Evolutionary conservation across 2,329 filamentous ascomycete genomes (phyloP).

Genomic region (Elsinoe perseae): DNA sequence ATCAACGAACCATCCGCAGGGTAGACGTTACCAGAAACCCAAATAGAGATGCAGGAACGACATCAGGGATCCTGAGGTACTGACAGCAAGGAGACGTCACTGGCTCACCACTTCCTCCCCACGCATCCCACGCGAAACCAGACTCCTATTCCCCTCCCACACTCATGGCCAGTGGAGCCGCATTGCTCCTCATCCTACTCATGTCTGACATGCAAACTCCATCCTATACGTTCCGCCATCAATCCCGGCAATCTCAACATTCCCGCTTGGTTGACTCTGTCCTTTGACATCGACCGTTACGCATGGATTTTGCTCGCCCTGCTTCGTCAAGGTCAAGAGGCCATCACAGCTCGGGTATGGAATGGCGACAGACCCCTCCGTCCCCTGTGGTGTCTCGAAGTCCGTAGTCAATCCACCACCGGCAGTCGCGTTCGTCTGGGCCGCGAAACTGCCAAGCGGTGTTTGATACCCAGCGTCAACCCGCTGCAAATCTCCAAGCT

Average conservation of each 20-base stretch:
- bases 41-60: neutral
- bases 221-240: conserved; percentile 15
- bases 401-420: neutral
- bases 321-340: conserved; percentile 14
- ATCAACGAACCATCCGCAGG: neutral
- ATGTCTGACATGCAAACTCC: neutral
- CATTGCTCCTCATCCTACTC: neutral
- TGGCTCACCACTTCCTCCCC: neutral
- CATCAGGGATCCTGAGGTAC: neutral
- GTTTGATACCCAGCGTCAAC: conserved; percentile 16
- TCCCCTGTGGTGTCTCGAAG: conserved; percentile 9
- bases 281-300: conserved; percentile 15
- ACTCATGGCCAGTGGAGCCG: neutral
- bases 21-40: neutral
- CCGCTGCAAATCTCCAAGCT: conserved; percentile 16
- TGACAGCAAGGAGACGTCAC: conserved; percentile 1
- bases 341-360: conserved; percentile 18
- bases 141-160: neutral
- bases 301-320: conserved; percentile 14
- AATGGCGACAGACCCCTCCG: conserved; percentile 8
- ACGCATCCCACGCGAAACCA: neutral
- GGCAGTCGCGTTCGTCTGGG: conserved; percentile 12
- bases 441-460: conserved; percentile 3
- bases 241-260: conserved; percentile 17
- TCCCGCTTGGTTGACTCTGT: conserved; percentile 10